phyloP scores from a whole-genome alignment of 768 basidiomycete species.

The Boletus sp. region DNA sequence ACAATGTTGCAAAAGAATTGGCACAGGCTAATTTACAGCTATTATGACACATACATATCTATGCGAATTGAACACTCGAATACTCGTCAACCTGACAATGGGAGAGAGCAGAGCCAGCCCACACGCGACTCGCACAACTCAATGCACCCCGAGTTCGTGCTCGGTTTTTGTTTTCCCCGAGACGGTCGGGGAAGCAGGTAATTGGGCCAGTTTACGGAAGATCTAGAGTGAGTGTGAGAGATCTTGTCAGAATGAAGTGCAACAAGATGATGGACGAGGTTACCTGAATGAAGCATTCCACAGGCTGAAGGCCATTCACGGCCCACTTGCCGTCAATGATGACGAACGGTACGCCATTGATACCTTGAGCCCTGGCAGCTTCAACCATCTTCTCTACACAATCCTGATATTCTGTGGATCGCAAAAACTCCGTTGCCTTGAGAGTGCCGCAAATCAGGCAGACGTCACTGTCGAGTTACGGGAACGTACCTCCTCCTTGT shows the following conservation, averaged over 20 bases:
- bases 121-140: not conserved
- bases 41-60: not conserved
- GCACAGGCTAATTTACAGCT: not conserved
- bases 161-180: not conserved
- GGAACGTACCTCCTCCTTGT: conserved; percentile 32
- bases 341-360: conserved; percentile 51
- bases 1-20: not conserved
- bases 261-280: not conserved
- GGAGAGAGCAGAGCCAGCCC: not conserved
- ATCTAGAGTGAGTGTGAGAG: conserved; percentile 12
- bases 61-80: not conserved
- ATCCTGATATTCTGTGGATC: conserved; percentile 34
- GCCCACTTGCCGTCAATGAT: conserved; percentile 47
- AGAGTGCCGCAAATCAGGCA: not conserved
- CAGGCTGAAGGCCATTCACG: conserved; percentile 42
- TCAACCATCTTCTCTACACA: conserved; percentile 40
- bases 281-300: conserved; percentile 41
- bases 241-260: not conserved
- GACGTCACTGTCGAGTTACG: not conserved
- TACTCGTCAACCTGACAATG: not conserved
- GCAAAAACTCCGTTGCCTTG: conserved; percentile 40
- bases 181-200: conserved; percentile 1
- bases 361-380: conserved; percentile 40
- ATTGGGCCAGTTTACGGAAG: conserved; percentile 29
- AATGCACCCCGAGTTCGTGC: not conserved